A percentile compares a stretch with the other conserved stretches of the same genome.
Conservation (phyloP, 129 eudicot genomes). For the Pittosporum tobira region DNA sequence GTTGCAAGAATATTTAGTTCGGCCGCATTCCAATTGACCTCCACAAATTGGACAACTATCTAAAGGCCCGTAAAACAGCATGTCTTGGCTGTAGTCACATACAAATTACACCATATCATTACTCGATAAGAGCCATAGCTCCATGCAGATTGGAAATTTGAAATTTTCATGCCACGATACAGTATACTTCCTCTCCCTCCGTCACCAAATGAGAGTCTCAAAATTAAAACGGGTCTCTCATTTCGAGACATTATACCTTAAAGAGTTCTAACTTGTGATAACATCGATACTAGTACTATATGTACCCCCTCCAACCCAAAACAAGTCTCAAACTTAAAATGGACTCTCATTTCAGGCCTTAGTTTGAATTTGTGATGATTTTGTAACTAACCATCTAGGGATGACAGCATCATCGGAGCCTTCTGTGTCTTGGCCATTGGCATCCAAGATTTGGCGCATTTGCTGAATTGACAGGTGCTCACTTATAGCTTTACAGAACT, state of each 20-base stretch:
- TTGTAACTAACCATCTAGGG: slow-evolving; percentile 44
- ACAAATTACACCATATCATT: no score
- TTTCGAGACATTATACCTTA: no score
- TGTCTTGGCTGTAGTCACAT: slow-evolving; percentile 43
- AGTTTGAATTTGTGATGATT: not conserved
- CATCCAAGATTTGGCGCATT: slow-evolving; percentile 62
- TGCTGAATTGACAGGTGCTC: slow-evolving; percentile 60
- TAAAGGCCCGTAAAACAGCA: slow-evolving; percentile 63
- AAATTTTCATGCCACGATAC: not conserved
- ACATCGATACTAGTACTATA: no score
- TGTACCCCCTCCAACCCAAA: no score
- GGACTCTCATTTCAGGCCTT: not conserved
- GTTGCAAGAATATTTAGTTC: slow-evolving; percentile 32
- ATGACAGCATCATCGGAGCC: slow-evolving; percentile 56
- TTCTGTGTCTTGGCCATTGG: slow-evolving; percentile 33
- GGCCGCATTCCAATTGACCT: slow-evolving; percentile 31
- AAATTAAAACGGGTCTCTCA: not conserved
- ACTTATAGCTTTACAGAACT: slow-evolving; percentile 47
- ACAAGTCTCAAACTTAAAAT: no score
- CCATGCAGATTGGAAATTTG: no score
- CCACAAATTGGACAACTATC: slow-evolving; percentile 57
- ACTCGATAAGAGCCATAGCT: no score
- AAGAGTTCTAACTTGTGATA: no score
- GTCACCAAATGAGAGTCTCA: not conserved
- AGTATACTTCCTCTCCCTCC: slow-evolving; percentile 6